A percentile compares a stretch with the other conserved stretches of the same genome.
Evolutionary conservation across 495 filamentous ascomycete genomes (phyloP).

Genomic region (Elasticomyces elasticus): DNA sequence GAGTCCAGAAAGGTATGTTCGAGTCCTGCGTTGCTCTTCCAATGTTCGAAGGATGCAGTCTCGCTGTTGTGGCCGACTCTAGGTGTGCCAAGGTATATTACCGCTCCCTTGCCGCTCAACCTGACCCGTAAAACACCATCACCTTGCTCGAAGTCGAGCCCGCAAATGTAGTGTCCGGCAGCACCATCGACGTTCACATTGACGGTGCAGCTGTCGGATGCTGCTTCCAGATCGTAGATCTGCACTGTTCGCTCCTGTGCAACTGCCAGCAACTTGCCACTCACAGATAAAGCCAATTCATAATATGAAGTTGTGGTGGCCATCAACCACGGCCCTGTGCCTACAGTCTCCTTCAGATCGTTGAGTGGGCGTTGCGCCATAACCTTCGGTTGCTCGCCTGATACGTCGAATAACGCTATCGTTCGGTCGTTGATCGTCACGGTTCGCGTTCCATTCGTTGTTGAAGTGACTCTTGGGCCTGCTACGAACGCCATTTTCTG

Average conservation of each 20-base stretch:
- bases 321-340: constrained; percentile 18
- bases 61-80: neutral
- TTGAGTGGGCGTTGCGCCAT: constrained; percentile 13
- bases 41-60: constrained; percentile 5
- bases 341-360: constrained; percentile 12
- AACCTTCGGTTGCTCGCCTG: neutral
- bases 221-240: constrained; percentile 14
- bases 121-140: constrained; percentile 11
- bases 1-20: constrained; percentile 12
- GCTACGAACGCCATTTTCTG: neutral
- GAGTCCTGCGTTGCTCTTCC: constrained; percentile 12
- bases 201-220: constrained; percentile 7
- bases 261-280: constrained; percentile 14
- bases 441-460: neutral
- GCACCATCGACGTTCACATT: constrained; percentile 11
- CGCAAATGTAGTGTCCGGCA: constrained; percentile 15
- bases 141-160: constrained; percentile 16
- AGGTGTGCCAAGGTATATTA: constrained; percentile 20
- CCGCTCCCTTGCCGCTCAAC: constrained; percentile 16
- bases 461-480: neutral
- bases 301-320: neutral
- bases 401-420: constrained; percentile 14
- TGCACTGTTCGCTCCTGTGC: constrained; percentile 18
- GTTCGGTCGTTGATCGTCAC: constrained; percentile 15
- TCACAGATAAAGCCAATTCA: constrained; percentile 14